These are phyloP conservation scores for Phytophthora agathidicida DNA, from an alignment of 352 stramenopile species.

Conservation along the genomic window DNA sequence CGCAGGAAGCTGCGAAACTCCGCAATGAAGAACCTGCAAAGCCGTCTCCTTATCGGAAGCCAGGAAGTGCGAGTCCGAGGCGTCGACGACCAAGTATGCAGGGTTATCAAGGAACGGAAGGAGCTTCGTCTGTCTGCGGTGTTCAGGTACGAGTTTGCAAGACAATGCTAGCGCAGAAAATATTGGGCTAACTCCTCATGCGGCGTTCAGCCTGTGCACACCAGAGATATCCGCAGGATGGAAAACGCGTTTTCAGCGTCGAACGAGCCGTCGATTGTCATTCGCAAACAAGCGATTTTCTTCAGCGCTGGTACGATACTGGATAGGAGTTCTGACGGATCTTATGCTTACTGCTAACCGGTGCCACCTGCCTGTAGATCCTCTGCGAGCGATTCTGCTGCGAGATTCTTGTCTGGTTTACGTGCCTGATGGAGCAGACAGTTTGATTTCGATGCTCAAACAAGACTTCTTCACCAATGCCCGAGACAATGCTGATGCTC, in stretches of 20 bases:
- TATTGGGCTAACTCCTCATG: background rate
- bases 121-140: conserved; percentile 21
- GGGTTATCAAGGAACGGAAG: background rate
- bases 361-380: conserved; percentile 31
- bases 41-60: conserved; percentile 6
- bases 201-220: conserved; percentile 49
- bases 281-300: conserved; percentile 69
- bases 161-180: conserved; percentile 8
- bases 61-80: conserved; percentile 9
- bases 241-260: conserved; percentile 69
- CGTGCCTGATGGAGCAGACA: conserved; percentile 50
- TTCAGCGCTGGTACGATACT: conserved; percentile 55
- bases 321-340: background rate
- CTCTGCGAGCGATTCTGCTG: conserved; percentile 62
- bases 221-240: conserved; percentile 67
- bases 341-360: background rate
- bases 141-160: conserved; percentile 44
- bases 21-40: conserved; percentile 5
- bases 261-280: conserved; percentile 63
- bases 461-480: conserved; percentile 50
- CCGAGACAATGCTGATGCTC: conserved; percentile 44
- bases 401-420: conserved; percentile 51
- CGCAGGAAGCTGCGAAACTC: conserved; percentile 51
- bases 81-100: conserved; percentile 7
- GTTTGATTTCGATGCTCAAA: conserved; percentile 54